Percentiles rank a stretch among this genome's conserved stretches.
These are phyloP conservation scores for Plasmopara viticola DNA, from an alignment of 352 stramenopile genomes.

Conservation along the genomic window DNA sequence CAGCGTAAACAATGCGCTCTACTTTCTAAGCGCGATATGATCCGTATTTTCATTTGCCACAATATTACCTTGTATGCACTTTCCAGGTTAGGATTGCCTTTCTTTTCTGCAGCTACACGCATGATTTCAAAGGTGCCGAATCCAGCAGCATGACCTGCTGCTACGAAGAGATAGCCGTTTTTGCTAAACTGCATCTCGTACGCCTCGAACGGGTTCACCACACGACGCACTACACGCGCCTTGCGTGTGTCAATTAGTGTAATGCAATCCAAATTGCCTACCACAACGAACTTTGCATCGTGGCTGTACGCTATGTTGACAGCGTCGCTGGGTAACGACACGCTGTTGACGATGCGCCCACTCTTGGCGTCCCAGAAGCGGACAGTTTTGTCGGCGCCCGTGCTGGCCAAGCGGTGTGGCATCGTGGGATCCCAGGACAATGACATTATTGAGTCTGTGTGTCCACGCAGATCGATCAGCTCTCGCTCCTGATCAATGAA, in stretches of 20 bases:
- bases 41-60: background rate
- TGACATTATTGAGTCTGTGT: conserved; percentile 68
- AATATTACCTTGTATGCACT: conserved; percentile 68
- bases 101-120: conserved; percentile 68
- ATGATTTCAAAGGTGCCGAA: conserved; percentile 84
- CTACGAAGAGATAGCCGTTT: conserved; percentile 72
- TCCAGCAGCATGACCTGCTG: conserved; percentile 62
- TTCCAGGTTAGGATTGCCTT: conserved; percentile 72
- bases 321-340: conserved; percentile 65
- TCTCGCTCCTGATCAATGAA: conserved; percentile 34
- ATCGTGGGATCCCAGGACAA: conserved; percentile 71
- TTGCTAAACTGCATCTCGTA: conserved; percentile 83
- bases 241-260: conserved; percentile 81
- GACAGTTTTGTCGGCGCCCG: conserved; percentile 73
- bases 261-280: conserved; percentile 66
- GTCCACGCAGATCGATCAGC: conserved; percentile 53
- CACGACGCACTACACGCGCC: conserved; percentile 62
- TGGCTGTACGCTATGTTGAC: conserved; percentile 77
- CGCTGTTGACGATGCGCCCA: conserved; percentile 67
- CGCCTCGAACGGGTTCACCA: conserved; percentile 79
- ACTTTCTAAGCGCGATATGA: background rate
- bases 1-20: too few relatives aligned
- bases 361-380: conserved; percentile 81
- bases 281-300: conserved; percentile 78
- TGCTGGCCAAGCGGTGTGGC: conserved; percentile 56